A percentile compares a stretch with the other conserved stretches of the same genome.
Evolutionary conservation across 345 rosid species (phyloP).

Genomic region (Draba incana): DNA sequence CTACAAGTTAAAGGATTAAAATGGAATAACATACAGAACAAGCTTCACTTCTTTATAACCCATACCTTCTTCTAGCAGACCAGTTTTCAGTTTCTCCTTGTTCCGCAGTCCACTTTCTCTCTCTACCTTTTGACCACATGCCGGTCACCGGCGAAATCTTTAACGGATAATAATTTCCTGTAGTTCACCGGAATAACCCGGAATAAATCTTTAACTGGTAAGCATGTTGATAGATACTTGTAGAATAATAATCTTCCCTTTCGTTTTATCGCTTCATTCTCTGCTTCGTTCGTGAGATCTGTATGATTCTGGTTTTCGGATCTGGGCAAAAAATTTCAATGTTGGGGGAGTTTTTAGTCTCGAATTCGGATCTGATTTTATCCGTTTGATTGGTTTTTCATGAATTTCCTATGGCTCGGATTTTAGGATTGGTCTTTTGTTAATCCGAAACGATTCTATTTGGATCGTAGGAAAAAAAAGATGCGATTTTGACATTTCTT

Average conservation of each 20-base stretch:
- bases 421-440: slow-evolving; percentile 13
- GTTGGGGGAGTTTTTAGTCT: neutral
- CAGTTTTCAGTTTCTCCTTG: slow-evolving; percentile 20
- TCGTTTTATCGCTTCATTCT: too few relatives aligned
- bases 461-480: slow-evolving; percentile 37
- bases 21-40: slow-evolving; percentile 11
- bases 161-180: slow-evolving; percentile 35
- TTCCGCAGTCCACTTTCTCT: slow-evolving; percentile 21
- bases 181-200: slow-evolving; percentile 18
- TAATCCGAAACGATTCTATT: slow-evolving; percentile 24
- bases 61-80: neutral
- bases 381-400: slow-evolving; percentile 1
- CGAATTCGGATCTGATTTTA: slow-evolving; percentile 31
- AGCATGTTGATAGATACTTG: too few relatives aligned
- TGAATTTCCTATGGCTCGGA: neutral
- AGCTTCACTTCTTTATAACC: slow-evolving; percentile 23
- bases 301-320: slow-evolving; percentile 31
- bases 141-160: slow-evolving; percentile 55
- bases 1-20: slow-evolving; percentile 1
- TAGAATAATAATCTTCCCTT: too few relatives aligned
- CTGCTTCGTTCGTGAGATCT: slow-evolving; percentile 36
- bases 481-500: slow-evolving; percentile 22
- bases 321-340: slow-evolving; percentile 30
- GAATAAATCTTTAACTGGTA: too few relatives aligned
- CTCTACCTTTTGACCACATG: slow-evolving; percentile 31